Evolutionary conservation across 2,329 filamentous ascomycete genomes (phyloP), one percentile per base, ranked within the genome.

Genomic region (Aspergillus sp.): DNA sequence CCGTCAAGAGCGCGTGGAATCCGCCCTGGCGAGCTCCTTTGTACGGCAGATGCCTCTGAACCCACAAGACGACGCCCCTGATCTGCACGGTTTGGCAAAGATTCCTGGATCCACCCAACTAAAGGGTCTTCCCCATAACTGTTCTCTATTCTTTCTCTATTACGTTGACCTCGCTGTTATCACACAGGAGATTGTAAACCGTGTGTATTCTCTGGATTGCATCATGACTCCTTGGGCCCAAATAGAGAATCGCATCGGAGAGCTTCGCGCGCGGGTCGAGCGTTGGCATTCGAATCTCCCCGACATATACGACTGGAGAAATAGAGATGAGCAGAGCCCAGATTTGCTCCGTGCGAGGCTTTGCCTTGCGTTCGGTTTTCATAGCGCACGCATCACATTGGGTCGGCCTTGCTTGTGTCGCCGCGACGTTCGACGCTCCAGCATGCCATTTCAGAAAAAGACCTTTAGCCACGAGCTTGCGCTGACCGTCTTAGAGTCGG

Each of bases 381-480:
- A 81, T 61, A 80, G 80, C 58, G 72, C 76, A 22, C 75, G 76
- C 23, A 79, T 80, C 59, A 79, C 77, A 19, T 70, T 81, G 7
- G 77, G 80, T 50, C 77, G 80, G 17, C 80, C 80, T 4, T 81
- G 79, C 64, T 74, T 81, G n/a, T 82, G 80, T 62, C 76, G 78
- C 19, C 74, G 77, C 25, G 79, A 80, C 54, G 72, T 77, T 38
- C 71, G 71, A 19, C 67, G 67, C 31, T 54, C 68, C 64, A 34
- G 43, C 52, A 71, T 66, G 19, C 68, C 69, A 2, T 48, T 56
- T 30, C 64, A 71, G 23, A 61, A 62, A 28, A 57, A 67, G 28
- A 72, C 74, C 6, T 79, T 78, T 61, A 80, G 78, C 59, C 77
- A 76, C 54, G 70, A 72, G 19, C 73, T 79, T 64, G 79, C 79